Evolutionary conservation across 2,329 filamentous ascomycete species (phyloP), one percentile per base, ranked within the genome.

Genomic region (Lasiodiplodia citricola): DNA sequence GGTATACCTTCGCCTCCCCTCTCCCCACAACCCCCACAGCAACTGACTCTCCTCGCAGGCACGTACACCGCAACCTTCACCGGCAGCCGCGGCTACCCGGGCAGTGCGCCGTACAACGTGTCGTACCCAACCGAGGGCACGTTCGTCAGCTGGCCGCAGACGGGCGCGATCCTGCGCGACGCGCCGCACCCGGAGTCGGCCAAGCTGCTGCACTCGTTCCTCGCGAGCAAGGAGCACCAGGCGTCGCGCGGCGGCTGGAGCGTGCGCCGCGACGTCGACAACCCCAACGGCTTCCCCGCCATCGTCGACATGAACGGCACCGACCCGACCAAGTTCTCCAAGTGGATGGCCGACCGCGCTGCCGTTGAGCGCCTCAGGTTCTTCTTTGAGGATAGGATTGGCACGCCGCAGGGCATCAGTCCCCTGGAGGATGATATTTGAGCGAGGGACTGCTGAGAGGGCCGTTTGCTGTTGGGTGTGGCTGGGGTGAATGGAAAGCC

Each of bases 181-280:
- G 83, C 85, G 0, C 83, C 83, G 0, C 83, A 84, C 62, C 83
- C 83, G 0, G 84, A 87, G 73, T 80, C 80, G 37, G 83, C 85
- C 35, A 87, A 86, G 76, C 75, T 87, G 28, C 79, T 87, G 10
- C 80, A 83, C 71, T 83, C 79, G 72, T 87, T 75, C 72, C 69
- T 87, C 8, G 74, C 86, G 13, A 83, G 78, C 68, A 68, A 75
- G 1, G 83, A 84, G 67, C 79, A 71, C 57, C 82, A 85, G 72
- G 66, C 72, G 8, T 56, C 68, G 0, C 69, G 65, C 4, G 76
- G 75, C 4, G 74, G 70, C 10, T 80, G 80, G 81, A 78, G 77
- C 25, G 78, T 80, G 0, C 77, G 81, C 5, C 70, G 69, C 2
- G 82, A 84, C 70, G 68, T 80, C 2, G 63, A 72, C 2, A 54